A percentile compares a stretch with the other conserved stretches of the same genome.
Conservation (phyloP, 2,329 filamentous ascomycete genomes). For the Aspergillus ochraceoroseus region DNA sequence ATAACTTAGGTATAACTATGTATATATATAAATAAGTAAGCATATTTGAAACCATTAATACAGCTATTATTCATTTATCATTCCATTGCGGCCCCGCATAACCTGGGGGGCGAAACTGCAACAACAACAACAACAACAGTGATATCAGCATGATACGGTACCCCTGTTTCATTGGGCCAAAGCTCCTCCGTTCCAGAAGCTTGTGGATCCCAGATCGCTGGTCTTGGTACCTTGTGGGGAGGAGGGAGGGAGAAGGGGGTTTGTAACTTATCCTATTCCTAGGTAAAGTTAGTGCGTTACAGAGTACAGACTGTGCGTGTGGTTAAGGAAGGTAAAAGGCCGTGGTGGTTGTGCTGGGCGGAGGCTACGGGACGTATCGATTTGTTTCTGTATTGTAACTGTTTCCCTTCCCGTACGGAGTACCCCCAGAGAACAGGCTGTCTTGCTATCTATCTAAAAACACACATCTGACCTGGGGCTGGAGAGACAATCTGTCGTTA, state of each 20-base stretch:
- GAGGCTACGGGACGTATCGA: conserved; percentile 1
- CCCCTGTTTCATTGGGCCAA: conserved; percentile 14
- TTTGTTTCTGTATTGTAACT: conserved; percentile 1
- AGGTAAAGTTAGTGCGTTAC: too few relatives aligned
- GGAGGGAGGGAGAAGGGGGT: too few relatives aligned
- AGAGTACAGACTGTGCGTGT: too few relatives aligned
- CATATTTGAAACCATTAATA: too few relatives aligned
- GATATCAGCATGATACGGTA: conserved; percentile 21
- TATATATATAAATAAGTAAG: too few relatives aligned
- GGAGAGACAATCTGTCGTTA: too few relatives aligned
- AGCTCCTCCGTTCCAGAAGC: conserved; percentile 22
- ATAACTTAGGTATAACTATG: too few relatives aligned
- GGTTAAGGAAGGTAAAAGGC: not conserved
- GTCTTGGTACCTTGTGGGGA: conserved; percentile 23
- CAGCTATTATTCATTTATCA: too few relatives aligned
- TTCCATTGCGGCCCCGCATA: conserved; percentile 21
- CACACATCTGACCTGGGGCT: too few relatives aligned
- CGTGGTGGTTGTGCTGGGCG: conserved; percentile 12
- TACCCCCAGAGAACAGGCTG: too few relatives aligned
- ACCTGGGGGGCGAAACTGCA: conserved; percentile 20
- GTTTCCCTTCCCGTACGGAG: not conserved
- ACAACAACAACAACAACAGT: conserved; percentile 16
- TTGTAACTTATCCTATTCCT: too few relatives aligned
- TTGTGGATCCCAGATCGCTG: conserved; percentile 23
- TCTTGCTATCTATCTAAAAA: too few relatives aligned